Base-by-base conservation (phyloP, 1,284 basidiomycete genomes). In the Apiotrichum akiyoshidainum region DNA sequence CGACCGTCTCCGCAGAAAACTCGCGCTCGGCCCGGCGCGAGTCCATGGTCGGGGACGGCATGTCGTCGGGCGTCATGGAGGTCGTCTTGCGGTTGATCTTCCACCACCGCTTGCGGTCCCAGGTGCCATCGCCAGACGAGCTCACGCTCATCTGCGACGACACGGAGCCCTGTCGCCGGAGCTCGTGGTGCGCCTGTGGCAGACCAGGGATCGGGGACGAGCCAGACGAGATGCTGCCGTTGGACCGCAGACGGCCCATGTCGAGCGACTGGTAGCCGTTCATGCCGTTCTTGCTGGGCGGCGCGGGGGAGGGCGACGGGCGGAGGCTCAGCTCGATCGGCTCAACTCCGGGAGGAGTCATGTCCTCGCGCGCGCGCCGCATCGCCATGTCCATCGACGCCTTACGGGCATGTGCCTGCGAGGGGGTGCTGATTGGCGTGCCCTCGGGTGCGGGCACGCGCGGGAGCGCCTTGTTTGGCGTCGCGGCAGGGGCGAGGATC, bases 101-200 rank as follows among this genome's bases (percentile, higher is more conserved):
- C 71, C 69, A 71, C 68, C 69, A 73, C 51, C 59, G 65, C 59
- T 65, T 70, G 62, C 26, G 26, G 67, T 69, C 31, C 57, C 61
- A 8, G 49, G 11, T 37, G 46, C 35, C 17, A 22, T 19, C 26
- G 33, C 37, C 19, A 11, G 56, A 49, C 2, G 39, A 33, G 12
- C 45, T 21, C 21, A 45, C 31, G 33, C 50, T 58, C 22, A 12
- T 26, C 14, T 51, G n/a, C 14, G 57, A 59, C 31, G 49, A 50
- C 19, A 61, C 54, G 19, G 57, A 59, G 19, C 59, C 48, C n/a
- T 61, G 55, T 2, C 62, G 57, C n/a, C 55, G 58, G n/a, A 65
- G 59, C 49, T 61, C 59, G 54, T 63, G 63, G n/a, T 21, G 17
- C 26, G 11, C 2, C 12, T 19, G 48, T 19, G 14, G 33, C n/a